phyloP scores from a whole-genome alignment of 805 yeast genomes.

The Suhomyces sp. region DNA sequence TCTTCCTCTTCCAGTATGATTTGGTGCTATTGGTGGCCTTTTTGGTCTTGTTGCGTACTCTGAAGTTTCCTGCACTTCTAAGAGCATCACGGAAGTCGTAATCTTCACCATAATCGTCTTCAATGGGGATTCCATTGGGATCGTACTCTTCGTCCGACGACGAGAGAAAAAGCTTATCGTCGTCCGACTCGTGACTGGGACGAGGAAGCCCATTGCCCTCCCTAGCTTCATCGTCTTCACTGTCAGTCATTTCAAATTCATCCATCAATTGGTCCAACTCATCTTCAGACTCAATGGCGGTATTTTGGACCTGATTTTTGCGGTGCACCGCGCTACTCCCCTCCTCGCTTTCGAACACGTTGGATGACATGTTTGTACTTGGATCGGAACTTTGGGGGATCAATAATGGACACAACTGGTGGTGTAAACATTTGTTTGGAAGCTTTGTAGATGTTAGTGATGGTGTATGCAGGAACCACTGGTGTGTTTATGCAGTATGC shows the following conservation, averaged over 20 bases:
- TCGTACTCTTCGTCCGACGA: conserved; percentile 26
- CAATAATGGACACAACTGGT: no score
- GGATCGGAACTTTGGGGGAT: no score
- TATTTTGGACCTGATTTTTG: conserved; percentile 4
- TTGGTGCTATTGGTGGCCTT: conserved; percentile 34
- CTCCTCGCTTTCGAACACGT: conserved; percentile 20
- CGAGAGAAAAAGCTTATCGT: conserved; percentile 18
- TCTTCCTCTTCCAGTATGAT: conserved; percentile 38
- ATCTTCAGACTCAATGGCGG: conserved; percentile 21
- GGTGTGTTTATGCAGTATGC: no score
- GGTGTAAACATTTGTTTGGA: no score
- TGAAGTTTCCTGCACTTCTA: conserved; percentile 66
- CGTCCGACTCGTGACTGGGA: conserved; percentile 14
- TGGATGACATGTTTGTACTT: conserved; percentile 22
- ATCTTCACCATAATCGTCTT: conserved; percentile 43
- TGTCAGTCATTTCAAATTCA: conserved; percentile 7
- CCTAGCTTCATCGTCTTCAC: conserved; percentile 11
- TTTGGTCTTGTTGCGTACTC: conserved; percentile 36
- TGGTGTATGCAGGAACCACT: no score
- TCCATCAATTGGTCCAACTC: conserved; percentile 9
- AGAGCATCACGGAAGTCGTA: conserved; percentile 59
- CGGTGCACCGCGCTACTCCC: conserved; percentile 7
- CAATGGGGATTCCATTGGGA: conserved; percentile 23
- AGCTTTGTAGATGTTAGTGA: no score
- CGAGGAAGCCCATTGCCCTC: background rate